Percentiles rank a stretch among this genome's conserved stretches.
Evolutionary conservation across 345 rosid species (phyloP).

Genomic region (Iberis pinnata): DNA sequence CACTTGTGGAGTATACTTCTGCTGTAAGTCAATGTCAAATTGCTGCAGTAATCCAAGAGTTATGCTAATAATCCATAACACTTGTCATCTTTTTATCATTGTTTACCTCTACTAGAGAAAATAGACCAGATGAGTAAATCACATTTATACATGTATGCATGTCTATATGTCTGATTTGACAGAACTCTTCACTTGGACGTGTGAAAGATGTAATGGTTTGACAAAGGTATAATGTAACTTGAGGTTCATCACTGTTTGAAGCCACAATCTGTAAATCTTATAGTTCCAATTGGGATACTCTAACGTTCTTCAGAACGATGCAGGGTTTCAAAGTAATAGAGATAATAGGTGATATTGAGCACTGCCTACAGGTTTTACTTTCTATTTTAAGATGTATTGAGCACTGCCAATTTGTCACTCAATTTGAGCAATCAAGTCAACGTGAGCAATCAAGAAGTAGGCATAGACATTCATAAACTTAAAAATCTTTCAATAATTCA

Average conservation of each 20-base stretch:
- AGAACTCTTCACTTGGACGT: slow-evolving; percentile 82
- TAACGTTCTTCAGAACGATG: slow-evolving; percentile 20
- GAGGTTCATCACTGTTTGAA: background rate
- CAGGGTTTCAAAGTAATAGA: slow-evolving; percentile 89
- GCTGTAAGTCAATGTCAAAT: slow-evolving; percentile 50
- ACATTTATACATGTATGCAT: slow-evolving; percentile 38
- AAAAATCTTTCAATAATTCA: too few relatives aligned
- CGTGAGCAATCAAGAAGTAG: background rate
- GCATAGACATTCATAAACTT: too few relatives aligned
- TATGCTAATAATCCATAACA: too few relatives aligned
- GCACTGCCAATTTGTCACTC: too few relatives aligned
- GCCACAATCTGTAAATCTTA: background rate
- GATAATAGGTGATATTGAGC: slow-evolving; percentile 68
- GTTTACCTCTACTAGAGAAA: slow-evolving; percentile 1
- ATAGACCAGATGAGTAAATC: background rate
- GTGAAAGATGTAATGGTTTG: slow-evolving; percentile 70
- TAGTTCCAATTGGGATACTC: background rate
- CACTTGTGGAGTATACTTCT: slow-evolving; percentile 86
- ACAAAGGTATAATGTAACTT: slow-evolving; percentile 44
- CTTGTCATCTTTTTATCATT: too few relatives aligned
- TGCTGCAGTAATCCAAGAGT: background rate
- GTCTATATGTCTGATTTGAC: slow-evolving; percentile 78
- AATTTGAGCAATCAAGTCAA: slow-evolving; percentile 1
- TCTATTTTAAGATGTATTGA: background rate
- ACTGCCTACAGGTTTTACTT: slow-evolving; percentile 69